Percentiles rank a stretch among this genome's conserved stretches.
Conservation (phyloP, 768 basidiomycete species). For the Suillus paluster region DNA sequence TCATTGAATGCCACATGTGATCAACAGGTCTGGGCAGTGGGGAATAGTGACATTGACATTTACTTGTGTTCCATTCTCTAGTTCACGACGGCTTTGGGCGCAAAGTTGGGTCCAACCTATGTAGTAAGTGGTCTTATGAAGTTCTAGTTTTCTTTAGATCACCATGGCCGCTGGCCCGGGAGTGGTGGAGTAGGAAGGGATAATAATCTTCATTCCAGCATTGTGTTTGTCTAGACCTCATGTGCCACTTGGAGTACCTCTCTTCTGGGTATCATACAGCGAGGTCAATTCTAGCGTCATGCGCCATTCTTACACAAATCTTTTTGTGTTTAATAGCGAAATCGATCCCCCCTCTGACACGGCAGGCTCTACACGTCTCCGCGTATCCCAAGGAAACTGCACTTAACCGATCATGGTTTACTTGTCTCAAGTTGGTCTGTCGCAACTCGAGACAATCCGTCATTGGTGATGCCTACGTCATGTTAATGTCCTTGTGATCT, state of each 20-base stretch:
- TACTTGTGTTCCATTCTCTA: constrained; percentile 7
- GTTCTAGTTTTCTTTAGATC: neutral
- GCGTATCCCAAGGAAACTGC: neutral
- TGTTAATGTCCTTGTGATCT: neutral
- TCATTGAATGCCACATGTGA: too few relatives aligned
- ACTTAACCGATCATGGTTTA: neutral
- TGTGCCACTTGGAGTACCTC: neutral
- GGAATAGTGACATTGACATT: too few relatives aligned
- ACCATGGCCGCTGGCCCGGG: neutral
- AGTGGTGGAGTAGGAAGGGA: neutral
- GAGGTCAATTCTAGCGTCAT: neutral
- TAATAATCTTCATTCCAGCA: too few relatives aligned
- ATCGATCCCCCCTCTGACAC: neutral
- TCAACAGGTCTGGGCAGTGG: too few relatives aligned
- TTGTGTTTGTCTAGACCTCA: neutral
- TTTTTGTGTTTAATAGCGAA: neutral
- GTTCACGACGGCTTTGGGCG: neutral
- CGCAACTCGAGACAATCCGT: neutral
- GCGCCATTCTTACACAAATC: neutral
- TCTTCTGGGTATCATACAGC: neutral
- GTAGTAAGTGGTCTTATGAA: neutral
- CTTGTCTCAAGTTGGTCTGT: neutral
- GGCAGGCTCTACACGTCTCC: neutral
- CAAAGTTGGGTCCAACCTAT: neutral
- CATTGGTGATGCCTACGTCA: neutral